Evolutionary conservation across 352 stramenopile species (phyloP).

Genomic region (Pilasporangium apinafurcum): DNA sequence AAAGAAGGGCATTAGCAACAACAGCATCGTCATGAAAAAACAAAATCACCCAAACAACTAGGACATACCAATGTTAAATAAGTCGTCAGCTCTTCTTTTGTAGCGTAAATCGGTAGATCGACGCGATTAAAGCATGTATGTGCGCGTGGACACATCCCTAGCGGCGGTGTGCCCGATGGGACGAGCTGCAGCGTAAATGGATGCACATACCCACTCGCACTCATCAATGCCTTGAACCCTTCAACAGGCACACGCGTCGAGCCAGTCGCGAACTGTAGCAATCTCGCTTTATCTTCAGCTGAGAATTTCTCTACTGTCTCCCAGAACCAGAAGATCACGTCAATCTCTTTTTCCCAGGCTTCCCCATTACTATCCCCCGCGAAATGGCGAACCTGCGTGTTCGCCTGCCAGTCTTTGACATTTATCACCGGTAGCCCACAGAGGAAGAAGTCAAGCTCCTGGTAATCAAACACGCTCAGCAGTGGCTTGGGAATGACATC

Average conservation of each 20-base stretch:
- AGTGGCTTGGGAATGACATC: slow-evolving; percentile 87
- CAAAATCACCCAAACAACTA: slow-evolving; percentile 5
- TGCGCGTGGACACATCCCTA: slow-evolving; percentile 66
- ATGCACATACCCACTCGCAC: slow-evolving; percentile 75
- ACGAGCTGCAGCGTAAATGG: slow-evolving; percentile 77
- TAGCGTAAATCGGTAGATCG: slow-evolving; percentile 74
- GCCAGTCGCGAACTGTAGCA: slow-evolving; percentile 97
- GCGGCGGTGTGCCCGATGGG: slow-evolving; percentile 25
- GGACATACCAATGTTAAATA: slow-evolving; percentile 80
- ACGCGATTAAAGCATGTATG: slow-evolving; percentile 89
- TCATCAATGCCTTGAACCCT: slow-evolving; percentile 74
- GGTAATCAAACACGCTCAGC: slow-evolving; percentile 90
- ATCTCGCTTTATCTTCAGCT: slow-evolving; percentile 90
- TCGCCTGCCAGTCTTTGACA: slow-evolving; percentile 80
- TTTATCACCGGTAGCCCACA: slow-evolving; percentile 81
- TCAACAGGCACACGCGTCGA: slow-evolving; percentile 92
- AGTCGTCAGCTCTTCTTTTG: slow-evolving; percentile 80
- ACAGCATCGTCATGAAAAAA: slow-evolving; percentile 12
- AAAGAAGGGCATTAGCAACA: slow-evolving; percentile 32
- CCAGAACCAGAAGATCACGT: slow-evolving; percentile 90
- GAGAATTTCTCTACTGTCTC: slow-evolving; percentile 78
- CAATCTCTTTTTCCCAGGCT: slow-evolving; percentile 42
- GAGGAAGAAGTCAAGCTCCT: slow-evolving; percentile 96
- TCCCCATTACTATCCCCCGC: slow-evolving; percentile 35
- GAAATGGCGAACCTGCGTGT: slow-evolving; percentile 56